Evolutionary conservation across 1,284 basidiomycete species (phyloP), one percentile per base, ranked within the genome.

Genomic region (Veloporphyrellus conicus): DNA sequence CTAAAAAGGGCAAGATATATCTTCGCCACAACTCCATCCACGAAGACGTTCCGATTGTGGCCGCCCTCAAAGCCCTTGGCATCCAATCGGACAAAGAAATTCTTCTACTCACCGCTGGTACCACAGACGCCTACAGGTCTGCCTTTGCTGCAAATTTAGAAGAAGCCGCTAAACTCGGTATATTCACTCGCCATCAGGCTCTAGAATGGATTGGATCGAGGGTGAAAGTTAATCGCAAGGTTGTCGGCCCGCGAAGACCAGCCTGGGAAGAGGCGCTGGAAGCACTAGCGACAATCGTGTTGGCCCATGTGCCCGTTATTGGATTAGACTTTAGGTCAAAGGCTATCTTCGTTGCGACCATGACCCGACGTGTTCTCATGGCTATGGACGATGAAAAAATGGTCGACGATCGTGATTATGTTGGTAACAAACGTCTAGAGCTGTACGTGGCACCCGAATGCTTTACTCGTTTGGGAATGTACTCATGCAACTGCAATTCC

Each of bases 71-170:
- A 69, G 94, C 94, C 12, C 82, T 99, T 54, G 93, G 96, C 8
- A 85, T 98, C 55, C 92, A 95, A 57, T 93, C 96, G 0, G 96
- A 99, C 74, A 96, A 96, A 67, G 96, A 99, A 68, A 97, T 99
- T 37, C 81, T 99, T 15, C 81, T 98, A 39, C 79, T 98, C 42
- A 94, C 92, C 11, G 94, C 94, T 41, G 97, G 97, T 3, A 89
- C 85, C 56, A 88, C 92, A 43, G 94, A 97, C 59, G 78, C 84
- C 6, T 96, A 94, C 74, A 93, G 89, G 64, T 81, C 80, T 34
- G 78, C 87, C 0, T 99, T 99, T 65, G 85, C 93, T 3, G 82
- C 92, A 36, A 97, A 92, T 63, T 74, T 99, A 12, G 96, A 99
- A 68, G 94, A 99, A 57, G 89, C 93, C 2, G 89, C 91, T 2